Evolutionary conservation across 371 early-diverging fungal species (phyloP).

Genomic region (Mucor piriformis): DNA sequence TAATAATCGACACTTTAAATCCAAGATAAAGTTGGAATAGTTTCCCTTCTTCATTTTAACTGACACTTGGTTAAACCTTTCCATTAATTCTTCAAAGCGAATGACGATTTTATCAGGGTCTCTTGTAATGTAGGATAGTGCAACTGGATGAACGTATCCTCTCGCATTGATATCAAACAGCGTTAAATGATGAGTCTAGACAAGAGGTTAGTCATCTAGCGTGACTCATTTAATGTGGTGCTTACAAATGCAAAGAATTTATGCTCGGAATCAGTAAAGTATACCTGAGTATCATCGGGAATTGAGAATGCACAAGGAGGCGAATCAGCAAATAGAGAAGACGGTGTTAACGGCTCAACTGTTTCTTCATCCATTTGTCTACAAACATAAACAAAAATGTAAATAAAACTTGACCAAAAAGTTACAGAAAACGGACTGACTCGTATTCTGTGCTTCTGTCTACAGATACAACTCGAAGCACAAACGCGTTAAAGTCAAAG

Average conservation of each 20-base stretch:
- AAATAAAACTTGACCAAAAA: no score
- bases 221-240: background rate
- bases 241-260: slow-evolving; percentile 61
- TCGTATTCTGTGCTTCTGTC: slow-evolving; percentile 49
- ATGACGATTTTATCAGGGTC: slow-evolving; percentile 55
- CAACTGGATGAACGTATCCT: slow-evolving; percentile 64
- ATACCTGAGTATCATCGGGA: slow-evolving; percentile 65
- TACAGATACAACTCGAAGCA: slow-evolving; percentile 56
- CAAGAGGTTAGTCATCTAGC: background rate
- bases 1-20: slow-evolving; percentile 51
- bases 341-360: slow-evolving; percentile 6
- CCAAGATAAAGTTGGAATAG: slow-evolving; percentile 56
- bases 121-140: slow-evolving; percentile 58
- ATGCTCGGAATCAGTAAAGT: slow-evolving; percentile 54
- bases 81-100: slow-evolving; percentile 50
- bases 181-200: slow-evolving; percentile 62
- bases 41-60: slow-evolving; percentile 61
- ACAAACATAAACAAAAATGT: background rate
- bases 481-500: slow-evolving; percentile 63
- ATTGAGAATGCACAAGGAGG: slow-evolving; percentile 42
- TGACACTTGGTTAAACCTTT: slow-evolving; percentile 43
- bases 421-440: no score
- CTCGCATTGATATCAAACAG: slow-evolving; percentile 63
- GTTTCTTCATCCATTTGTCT: slow-evolving; percentile 21
- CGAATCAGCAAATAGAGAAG: slow-evolving; percentile 13